phyloP scores from a whole-genome alignment of 2,329 filamentous ascomycete species.

The Hymenoscyphus fraxineus region DNA sequence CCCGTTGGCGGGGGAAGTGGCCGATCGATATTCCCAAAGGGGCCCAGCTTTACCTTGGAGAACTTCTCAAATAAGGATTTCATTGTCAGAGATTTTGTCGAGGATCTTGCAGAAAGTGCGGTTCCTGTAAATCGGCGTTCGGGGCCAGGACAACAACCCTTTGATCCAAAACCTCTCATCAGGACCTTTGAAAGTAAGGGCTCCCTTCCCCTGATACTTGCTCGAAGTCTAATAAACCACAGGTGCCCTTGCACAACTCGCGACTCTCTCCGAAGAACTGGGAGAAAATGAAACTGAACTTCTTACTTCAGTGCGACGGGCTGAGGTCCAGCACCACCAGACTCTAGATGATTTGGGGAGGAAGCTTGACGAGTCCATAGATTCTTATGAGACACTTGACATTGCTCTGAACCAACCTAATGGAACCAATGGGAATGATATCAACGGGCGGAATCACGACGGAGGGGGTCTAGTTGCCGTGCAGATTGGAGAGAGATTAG shows the following conservation, averaged over 20 bases:
- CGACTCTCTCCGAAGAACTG: conserved; percentile 73
- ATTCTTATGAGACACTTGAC: conserved; percentile 87
- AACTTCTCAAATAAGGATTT: conserved; percentile 90
- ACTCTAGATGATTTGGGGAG: conserved; percentile 82
- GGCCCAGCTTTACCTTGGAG: conserved; percentile 80
- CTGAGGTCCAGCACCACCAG: conserved; percentile 86
- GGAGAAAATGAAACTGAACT: conserved; percentile 89
- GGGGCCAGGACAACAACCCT: conserved; percentile 58
- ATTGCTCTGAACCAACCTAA: conserved; percentile 67
- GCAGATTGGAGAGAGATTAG: conserved; percentile 87
- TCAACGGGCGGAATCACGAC: conserved; percentile 44
- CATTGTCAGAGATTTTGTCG: conserved; percentile 96
- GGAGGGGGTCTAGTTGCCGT: conserved; percentile 84
- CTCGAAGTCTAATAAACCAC: conserved; percentile 28
- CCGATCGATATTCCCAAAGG: conserved; percentile 65
- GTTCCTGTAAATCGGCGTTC: conserved; percentile 78
- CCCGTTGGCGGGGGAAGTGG: conserved; percentile 24
- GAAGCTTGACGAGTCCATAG: conserved; percentile 89
- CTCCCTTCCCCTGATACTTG: neutral
- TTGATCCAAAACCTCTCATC: conserved; percentile 96
- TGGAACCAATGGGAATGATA: conserved; percentile 44
- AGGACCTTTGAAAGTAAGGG: conserved; percentile 78
- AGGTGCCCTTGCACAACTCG: conserved; percentile 66
- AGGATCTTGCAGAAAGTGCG: conserved; percentile 81
- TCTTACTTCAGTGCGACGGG: conserved; percentile 81